Evolutionary conservation across 1,284 basidiomycete species (phyloP).

Genomic region (Puccinia novopanici): DNA sequence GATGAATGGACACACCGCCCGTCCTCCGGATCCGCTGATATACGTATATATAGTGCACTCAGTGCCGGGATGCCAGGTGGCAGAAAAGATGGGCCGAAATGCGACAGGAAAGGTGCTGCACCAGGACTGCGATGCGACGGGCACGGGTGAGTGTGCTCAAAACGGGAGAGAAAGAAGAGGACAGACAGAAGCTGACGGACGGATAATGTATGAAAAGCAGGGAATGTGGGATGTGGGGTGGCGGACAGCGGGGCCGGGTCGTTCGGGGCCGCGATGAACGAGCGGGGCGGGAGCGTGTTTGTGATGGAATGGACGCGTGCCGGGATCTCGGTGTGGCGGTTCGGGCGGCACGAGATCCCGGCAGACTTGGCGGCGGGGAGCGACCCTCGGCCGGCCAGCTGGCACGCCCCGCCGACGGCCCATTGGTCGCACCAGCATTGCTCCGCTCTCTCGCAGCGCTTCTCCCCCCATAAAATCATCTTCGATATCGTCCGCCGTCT

Average conservation of each 20-base stretch:
- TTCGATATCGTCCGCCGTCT: slow-evolving; percentile 64
- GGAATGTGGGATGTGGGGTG: slow-evolving; percentile 72
- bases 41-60: slow-evolving; percentile 66
- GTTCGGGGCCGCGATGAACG: slow-evolving; percentile 74
- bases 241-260: slow-evolving; percentile 64
- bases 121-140: slow-evolving; percentile 35
- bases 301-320: slow-evolving; percentile 70
- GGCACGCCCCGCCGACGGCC: slow-evolving; percentile 65
- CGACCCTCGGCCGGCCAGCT: slow-evolving; percentile 67
- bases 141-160: neutral
- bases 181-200: neutral
- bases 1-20: no score
- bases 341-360: slow-evolving; percentile 63
- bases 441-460: slow-evolving; percentile 66
- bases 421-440: slow-evolving; percentile 69
- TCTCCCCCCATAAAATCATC: slow-evolving; percentile 69
- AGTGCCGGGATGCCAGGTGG: slow-evolving; percentile 65
- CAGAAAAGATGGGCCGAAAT: slow-evolving; percentile 61
- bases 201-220: slow-evolving; percentile 47
- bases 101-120: slow-evolving; percentile 55
- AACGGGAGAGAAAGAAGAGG: neutral
- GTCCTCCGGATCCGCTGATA: slow-evolving; percentile 66
- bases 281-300: slow-evolving; percentile 71
- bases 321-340: slow-evolving; percentile 72
- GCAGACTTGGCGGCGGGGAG: slow-evolving; percentile 65